Evolutionary conservation across 768 basidiomycete species (phyloP).

Genomic region (Pleurotus platypus): DNA sequence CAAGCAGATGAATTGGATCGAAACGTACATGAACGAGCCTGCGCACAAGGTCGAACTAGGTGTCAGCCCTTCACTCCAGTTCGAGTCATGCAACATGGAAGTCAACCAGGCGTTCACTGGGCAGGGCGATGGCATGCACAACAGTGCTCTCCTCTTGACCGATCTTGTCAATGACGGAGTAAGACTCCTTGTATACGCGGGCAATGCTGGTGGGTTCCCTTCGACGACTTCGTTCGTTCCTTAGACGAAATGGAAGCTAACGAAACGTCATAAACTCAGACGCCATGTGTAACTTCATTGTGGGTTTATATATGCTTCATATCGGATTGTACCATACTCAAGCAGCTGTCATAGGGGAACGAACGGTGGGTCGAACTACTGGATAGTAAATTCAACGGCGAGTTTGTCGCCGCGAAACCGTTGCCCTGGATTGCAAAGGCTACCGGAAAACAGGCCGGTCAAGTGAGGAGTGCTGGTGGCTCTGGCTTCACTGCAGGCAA

Average conservation of each 20-base stretch:
- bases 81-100: slow-evolving; percentile 70
- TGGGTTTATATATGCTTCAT: slow-evolving; percentile 22
- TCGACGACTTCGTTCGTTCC: neutral
- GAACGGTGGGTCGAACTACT: slow-evolving; percentile 70
- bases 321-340: neutral
- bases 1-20: slow-evolving; percentile 81
- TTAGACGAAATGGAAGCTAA: no score
- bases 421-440: slow-evolving; percentile 54
- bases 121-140: slow-evolving; percentile 86
- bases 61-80: slow-evolving; percentile 55
- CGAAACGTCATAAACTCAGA: slow-evolving; percentile 33
- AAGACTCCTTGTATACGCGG: slow-evolving; percentile 85
- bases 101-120: slow-evolving; percentile 78
- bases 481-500: slow-evolving; percentile 71
- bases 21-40: slow-evolving; percentile 80
- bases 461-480: slow-evolving; percentile 68
- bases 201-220: slow-evolving; percentile 63
- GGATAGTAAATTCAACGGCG: slow-evolving; percentile 55
- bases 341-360: slow-evolving; percentile 51
- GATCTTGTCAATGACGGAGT: slow-evolving; percentile 82
- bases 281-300: slow-evolving; percentile 87
- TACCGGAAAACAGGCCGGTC: slow-evolving; percentile 58
- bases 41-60: slow-evolving; percentile 76
- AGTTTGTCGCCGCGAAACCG: slow-evolving; percentile 48
- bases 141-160: slow-evolving; percentile 75